Base-by-base conservation (phyloP, 2,329 filamentous ascomycete genomes). In the Rhynchosporium agropyri region DNA sequence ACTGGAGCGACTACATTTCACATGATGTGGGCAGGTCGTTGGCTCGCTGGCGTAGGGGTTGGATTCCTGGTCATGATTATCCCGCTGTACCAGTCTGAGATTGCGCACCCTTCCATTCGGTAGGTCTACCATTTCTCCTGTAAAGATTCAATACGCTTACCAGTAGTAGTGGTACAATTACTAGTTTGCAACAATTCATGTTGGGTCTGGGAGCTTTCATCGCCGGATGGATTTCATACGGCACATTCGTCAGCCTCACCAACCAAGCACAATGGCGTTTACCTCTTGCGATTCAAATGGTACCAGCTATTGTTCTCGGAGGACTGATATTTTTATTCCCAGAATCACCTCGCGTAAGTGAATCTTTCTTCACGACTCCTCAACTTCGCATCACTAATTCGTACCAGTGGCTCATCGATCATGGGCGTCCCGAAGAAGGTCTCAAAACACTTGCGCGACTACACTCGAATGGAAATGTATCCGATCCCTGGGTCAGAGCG, bases 161-260 rank as follows among this genome's bases (percentile, higher is more conserved):
- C 7, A 10, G 10, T 8, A 36, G 20, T 3, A 50, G 91, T 74
- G 91, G 90, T 12, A 69, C 65, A 26, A 83, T 95, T 38, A 92
- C 89, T 0, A 84, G 86, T 36, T 79, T 94, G 3, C 90, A 93
- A 74, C 90, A 93, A 70, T 92, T 93, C 72, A 93, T 93, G 89
- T 75, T 94, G 58, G 90, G 90, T 0, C 83, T 94, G 33, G 91
- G 91, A 62, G 79, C 89, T 15, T 81, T 95, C 1, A 77, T 87
- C 15, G 90, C 91, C 0, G 82, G 86, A 0, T 92, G 90, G 89
- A 85, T 90, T 54, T 86, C 85, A 0, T 94, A 87, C 65, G 90
- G 87, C 50, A 78, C 77, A 15, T 78, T 72, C 43, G 38, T 73
- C 28, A 63, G 67, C 3, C 64, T 73, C 42, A 75, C 74, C 50